Evolutionary conservation across 1,139 yeast species (phyloP), one percentile per base, ranked within the genome.

Genomic region (Saccharomycopsis hybrid): DNA sequence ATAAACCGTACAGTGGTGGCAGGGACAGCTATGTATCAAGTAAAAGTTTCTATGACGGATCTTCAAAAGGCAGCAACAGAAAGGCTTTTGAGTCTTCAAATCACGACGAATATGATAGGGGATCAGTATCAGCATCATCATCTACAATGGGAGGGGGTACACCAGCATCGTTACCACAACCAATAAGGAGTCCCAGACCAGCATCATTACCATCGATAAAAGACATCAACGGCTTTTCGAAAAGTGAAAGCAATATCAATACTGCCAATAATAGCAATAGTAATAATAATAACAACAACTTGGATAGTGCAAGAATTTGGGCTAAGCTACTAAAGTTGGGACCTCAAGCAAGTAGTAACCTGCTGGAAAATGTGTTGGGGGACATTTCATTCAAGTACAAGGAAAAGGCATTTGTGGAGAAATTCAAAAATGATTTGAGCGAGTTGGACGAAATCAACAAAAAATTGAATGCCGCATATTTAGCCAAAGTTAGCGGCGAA

Each of bases 301-400:
- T 50, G 18, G 53, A 51, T 18, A 52, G 55, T 25, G 39, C 52
- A 3, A 36, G 55, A 43, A 52, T 52, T 28, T 52, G 55, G 55
- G 52, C 53, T 4, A 52, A 52, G 32, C 31, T 52, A 9, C 43
- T 47, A 31, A 44, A 50, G 29, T 24, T 52, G 4, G 46, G 43
- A 18, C 18, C 18, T 28, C 31, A 18, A 13, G 29, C 27, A 24
- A n/a, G 36, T 32, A 32, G 24, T 3, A 28, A n/a, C 7, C 33
- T 4, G 4, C 29, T 33, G 13, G 42, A 29, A 36, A 28, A 18
- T 30, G 40, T 36, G 24, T 27, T 33, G 7, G 40, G 7, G 9
- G 42, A 32, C 4, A 11, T 28, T 8, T 31, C 46, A 18, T 41
- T 38, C 18, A 43, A 32, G 13, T 40, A 43, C 36, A 46, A 44